phyloP scores from a whole-genome alignment of 2,329 filamentous ascomycete genomes.

The Verticillium alfalfae region DNA sequence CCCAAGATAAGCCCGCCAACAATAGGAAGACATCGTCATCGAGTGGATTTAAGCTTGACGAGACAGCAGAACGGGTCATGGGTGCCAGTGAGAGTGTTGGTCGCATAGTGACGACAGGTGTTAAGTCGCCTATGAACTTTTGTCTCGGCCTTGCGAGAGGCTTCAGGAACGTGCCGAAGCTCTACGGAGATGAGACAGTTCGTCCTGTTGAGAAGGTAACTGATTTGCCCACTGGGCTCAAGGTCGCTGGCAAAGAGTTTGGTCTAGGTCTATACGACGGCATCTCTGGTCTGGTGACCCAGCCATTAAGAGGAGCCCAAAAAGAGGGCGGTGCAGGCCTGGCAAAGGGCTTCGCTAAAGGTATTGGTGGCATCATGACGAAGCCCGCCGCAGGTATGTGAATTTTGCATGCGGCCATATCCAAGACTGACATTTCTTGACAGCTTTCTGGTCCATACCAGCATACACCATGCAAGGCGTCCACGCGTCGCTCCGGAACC shows the following conservation, averaged over 20 bases:
- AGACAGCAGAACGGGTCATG: conserved; percentile 50
- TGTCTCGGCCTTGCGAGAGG: conserved; percentile 77
- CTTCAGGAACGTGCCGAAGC: conserved; percentile 78
- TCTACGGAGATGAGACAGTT: conserved; percentile 82
- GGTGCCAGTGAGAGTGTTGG: conserved; percentile 63
- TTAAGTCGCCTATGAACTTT: conserved; percentile 81
- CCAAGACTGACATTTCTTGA: not conserved
- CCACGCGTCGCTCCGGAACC: conserved; percentile 68
- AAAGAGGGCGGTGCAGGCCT: conserved; percentile 52
- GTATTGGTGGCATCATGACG: conserved; percentile 72
- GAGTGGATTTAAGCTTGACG: conserved; percentile 3
- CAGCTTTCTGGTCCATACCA: conserved; percentile 63
- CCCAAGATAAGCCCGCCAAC: not conserved
- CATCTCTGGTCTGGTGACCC: conserved; percentile 72
- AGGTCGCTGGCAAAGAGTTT: conserved; percentile 73
- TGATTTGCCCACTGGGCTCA: conserved; percentile 68
- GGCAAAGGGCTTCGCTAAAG: conserved; percentile 75
- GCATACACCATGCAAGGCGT: conserved; percentile 81
- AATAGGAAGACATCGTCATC: conserved; percentile 8
- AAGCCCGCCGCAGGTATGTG: conserved; percentile 73
- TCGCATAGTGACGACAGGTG: conserved; percentile 67
- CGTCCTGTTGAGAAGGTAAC: conserved; percentile 75
- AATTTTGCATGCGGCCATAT: not conserved
- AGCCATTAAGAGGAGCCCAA: conserved; percentile 59
- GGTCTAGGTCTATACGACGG: conserved; percentile 76